Evolutionary conservation across 75 land plant genomes (phyloP).

Genomic region (Selaginella tamariscina): DNA sequence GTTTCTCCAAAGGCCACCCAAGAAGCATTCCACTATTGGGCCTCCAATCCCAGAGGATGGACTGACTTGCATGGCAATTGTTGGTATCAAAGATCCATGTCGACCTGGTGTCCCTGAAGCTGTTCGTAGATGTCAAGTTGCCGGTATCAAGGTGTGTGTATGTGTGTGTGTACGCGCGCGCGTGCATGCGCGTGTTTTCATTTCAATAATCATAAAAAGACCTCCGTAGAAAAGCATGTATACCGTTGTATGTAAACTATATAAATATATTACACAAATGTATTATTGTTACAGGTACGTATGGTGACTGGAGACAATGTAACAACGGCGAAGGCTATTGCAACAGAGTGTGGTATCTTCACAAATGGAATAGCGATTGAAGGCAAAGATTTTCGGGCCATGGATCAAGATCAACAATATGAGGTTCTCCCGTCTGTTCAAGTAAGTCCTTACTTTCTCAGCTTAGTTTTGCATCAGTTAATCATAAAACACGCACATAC

Average conservation of each 20-base stretch:
- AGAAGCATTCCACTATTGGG: neutral
- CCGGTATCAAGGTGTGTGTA: conserved; percentile 75
- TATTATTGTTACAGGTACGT: conserved; percentile 66
- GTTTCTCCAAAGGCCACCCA: neutral
- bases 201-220: too few relatives aligned
- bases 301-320: conserved; percentile 99
- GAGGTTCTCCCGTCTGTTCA: conserved; percentile 20
- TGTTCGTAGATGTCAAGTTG: conserved; percentile 52
- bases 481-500: too few relatives aligned
- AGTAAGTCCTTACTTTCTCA: neutral
- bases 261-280: too few relatives aligned
- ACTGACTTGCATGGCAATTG: conserved; percentile 20
- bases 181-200: too few relatives aligned
- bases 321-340: conserved; percentile 90
- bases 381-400: conserved; percentile 59
- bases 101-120: conserved; percentile 17
- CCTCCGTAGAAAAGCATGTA: neutral
- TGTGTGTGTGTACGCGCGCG: neutral
- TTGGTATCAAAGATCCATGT: conserved; percentile 6
- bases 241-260: too few relatives aligned
- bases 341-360: conserved; percentile 82
- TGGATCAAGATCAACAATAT: conserved; percentile 33
- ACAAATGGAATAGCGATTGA: conserved; percentile 39
- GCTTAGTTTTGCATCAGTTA: too few relatives aligned
- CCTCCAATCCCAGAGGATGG: conserved; percentile 24